Base-by-base conservation (phyloP, 2,329 filamentous ascomycete genomes). In the Aspergillus floridensis region DNA sequence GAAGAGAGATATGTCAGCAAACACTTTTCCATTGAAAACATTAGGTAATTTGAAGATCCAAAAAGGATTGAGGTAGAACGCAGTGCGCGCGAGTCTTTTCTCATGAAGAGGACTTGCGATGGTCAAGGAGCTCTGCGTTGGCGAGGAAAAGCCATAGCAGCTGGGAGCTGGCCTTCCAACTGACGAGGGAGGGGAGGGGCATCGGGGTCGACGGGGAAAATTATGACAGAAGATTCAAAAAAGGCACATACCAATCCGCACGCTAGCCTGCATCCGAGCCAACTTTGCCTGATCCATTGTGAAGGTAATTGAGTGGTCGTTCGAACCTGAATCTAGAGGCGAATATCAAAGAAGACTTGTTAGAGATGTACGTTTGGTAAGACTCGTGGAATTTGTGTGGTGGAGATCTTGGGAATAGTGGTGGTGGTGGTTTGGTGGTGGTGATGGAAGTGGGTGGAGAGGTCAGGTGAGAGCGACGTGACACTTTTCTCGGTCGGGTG, bases 271-370 rank as follows among this genome's bases (percentile, higher is more conserved):
- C 83, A 88, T 84, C 76, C 79, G 84, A 76, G 84, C 84, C 74
- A 88, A 78, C 82, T 87, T 88, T 77, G 84, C 84, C 73, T 83
- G 80, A 83, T 88, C 85, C 85, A 88, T 87, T 70, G 72, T 82
- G 76, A 76, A 73, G 74, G 70, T 73, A 31, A 56, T 62, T 57
- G 53, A 50, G 60, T 52, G 64, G 68, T 68, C 63, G 64, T 58
- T 63, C 41, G 44, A 47, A 53, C 51, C 26, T 55, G 26, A 35
- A 62, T 59, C 63, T 63, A 60, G 49, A 56, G 49, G 46, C 46
- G 35, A 52, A 51, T 50, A 49, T 14, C 57, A 51, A 49, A 38
- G 52, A 46, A 11, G 29, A 57, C 59, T 50, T 46, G 65, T 67
- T 57, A 67, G 60, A 62, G 60, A 51, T 55, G 59, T 50, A 58